Conservation (phyloP, 2,329 filamentous ascomycete genomes). For the Cytospora paraplurivora region DNA sequence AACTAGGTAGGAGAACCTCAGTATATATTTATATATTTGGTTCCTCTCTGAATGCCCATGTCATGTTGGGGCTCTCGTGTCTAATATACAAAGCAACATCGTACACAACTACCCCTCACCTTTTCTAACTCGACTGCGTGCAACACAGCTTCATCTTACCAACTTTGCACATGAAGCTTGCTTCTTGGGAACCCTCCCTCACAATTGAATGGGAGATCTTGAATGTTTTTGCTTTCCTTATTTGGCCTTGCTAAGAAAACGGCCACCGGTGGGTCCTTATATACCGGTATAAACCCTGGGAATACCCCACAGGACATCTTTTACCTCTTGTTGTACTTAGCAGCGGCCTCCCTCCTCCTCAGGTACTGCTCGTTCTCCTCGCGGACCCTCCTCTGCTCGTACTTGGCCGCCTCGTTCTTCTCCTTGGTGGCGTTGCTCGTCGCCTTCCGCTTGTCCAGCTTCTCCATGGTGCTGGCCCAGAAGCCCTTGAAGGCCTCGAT, state of each 20-base stretch:
- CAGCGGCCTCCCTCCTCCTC: conserved; percentile 12
- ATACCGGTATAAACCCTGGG: not conserved
- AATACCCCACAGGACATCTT: not conserved
- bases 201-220: no score
- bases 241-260: no score
- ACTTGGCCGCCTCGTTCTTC: not conserved
- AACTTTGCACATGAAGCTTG: not conserved
- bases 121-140: not conserved
- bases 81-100: not conserved
- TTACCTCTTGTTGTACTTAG: conserved; percentile 17
- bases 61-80: not conserved
- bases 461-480: conserved; percentile 11
- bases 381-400: conserved; percentile 17
- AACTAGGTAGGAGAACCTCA: no score
- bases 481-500: conserved; percentile 8
- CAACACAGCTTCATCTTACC: not conserved
- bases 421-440: conserved; percentile 2
- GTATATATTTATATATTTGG: no score
- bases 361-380: conserved; percentile 26
- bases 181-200: no score
- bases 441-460: conserved; percentile 2
- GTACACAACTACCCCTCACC: not conserved
- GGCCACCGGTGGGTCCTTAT: no score
- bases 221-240: no score
- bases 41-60: not conserved